Percentiles rank a stretch among this genome's conserved stretches.
These are phyloP conservation scores for Talaromyces islandicus DNA, from an alignment of 2,329 filamentous ascomycete species.

Conservation along the genomic window DNA sequence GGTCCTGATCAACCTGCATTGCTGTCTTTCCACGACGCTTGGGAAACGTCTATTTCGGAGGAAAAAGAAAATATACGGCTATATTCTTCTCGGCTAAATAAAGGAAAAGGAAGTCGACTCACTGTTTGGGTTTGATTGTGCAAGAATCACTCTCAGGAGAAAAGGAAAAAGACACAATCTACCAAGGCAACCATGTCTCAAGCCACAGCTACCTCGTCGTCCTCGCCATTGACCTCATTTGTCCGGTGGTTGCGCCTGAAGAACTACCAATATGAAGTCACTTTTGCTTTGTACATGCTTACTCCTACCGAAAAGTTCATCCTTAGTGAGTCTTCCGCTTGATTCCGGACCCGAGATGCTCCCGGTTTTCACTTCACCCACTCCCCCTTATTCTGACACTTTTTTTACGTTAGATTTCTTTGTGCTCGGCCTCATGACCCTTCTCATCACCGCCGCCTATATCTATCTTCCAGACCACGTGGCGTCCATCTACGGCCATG, in stretches of 20 bases:
- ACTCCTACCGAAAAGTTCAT: slow-evolving; percentile 94
- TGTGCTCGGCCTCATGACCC: slow-evolving; percentile 80
- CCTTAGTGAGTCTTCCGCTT: slow-evolving; percentile 65
- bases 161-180: neutral
- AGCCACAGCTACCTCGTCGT: slow-evolving; percentile 10
- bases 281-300: slow-evolving; percentile 94
- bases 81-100: neutral
- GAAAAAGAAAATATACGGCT: neutral
- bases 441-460: slow-evolving; percentile 78
- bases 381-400: neutral
- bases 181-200: neutral
- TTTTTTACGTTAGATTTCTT: slow-evolving; percentile 62
- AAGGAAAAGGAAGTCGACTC: neutral
- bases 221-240: slow-evolving; percentile 45
- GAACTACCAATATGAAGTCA: slow-evolving; percentile 97
- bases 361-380: neutral
- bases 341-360: neutral
- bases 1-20: neutral
- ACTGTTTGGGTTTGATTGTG: neutral
- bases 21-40: neutral
- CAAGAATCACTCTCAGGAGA: neutral
- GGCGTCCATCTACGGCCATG: slow-evolving; percentile 70
- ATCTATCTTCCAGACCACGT: slow-evolving; percentile 94
- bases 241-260: slow-evolving; percentile 88
- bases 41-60: neutral